A percentile compares a stretch with the other conserved stretches of the same genome.
Evolutionary conservation across 352 stramenopile genomes (phyloP).

Genomic region (Phytopythium aichiense): DNA sequence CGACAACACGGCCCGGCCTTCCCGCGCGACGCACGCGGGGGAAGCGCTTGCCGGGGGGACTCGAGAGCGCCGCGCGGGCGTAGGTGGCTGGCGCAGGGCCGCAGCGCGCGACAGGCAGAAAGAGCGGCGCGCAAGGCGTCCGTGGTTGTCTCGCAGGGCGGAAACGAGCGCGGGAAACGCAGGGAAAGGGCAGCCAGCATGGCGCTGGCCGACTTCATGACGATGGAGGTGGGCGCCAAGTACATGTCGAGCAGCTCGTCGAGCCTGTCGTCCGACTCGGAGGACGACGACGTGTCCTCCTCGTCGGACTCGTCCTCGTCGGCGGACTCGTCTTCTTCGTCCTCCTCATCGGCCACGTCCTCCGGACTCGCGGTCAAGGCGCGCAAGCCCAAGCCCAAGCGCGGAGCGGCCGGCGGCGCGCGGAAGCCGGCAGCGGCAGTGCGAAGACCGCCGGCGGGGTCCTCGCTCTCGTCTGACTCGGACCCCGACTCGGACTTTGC

Average conservation of each 20-base stretch:
- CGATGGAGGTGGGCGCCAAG: conserved; percentile 66
- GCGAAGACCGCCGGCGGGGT: background rate
- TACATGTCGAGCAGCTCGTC: conserved; percentile 81
- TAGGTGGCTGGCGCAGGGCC: background rate
- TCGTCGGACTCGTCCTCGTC: conserved; percentile 37
- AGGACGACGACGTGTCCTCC: conserved; percentile 38
- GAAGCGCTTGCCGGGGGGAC: background rate
- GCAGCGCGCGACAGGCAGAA: background rate
- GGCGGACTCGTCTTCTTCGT: conserved; percentile 29
- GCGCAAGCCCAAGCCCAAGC: conserved; percentile 21
- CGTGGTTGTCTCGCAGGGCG: background rate
- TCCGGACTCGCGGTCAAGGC: conserved; percentile 8
- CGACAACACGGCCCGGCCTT: conserved; percentile 7
- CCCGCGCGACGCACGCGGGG: conserved; percentile 1
- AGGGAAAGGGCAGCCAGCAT: conserved; percentile 19
- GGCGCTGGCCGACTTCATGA: conserved; percentile 72
- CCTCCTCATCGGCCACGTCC: conserved; percentile 23
- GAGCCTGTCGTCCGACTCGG: conserved; percentile 70
- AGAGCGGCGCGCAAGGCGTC: background rate
- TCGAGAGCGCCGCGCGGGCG: conserved; percentile 10
- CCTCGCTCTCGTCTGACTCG: conserved; percentile 13
- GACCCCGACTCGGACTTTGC: conserved; percentile 25
- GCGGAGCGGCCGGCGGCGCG: background rate
- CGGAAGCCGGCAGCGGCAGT: conserved; percentile 5
- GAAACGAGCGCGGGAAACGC: background rate